Evolutionary conservation across 164 flowering plant genomes (phyloP), one percentile per base, ranked within the genome.

Genomic region (Stephania yunnanensis): DNA sequence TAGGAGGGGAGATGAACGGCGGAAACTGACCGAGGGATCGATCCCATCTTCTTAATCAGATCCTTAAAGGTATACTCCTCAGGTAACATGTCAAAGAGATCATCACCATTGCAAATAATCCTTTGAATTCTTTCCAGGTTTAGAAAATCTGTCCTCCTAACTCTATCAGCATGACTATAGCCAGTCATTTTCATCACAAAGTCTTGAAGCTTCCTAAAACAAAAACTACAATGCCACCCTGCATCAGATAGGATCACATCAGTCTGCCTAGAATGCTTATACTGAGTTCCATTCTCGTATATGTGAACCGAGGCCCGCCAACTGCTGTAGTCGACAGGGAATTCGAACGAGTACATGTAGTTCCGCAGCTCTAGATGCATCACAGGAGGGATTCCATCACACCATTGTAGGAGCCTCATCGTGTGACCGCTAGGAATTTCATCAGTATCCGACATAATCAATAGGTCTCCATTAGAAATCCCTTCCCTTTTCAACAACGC

Each of bases 171-270:
- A 73, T 86, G 89, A 70, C 89, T 85, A 42, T 86, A 86, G 0
- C 77, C 89, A 10, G 81, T 86, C 89, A 86, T 86, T 73, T 86
- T 85, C 36, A 86, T 80, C 44, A 83, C 85, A 72, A 86, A 80
- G 3, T 85, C 89, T 12, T 64, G 72, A 36, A 86, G 77, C 31
- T 64, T 58, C 29, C 84, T 69, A 36, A 84, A 83, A 73, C 89
- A 86, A 70, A 86, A 86, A 81, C 87, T 86, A 46, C 89, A 86
- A 68, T 86, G 89, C 87, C 87, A 85, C 10, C 89, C 89, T 1
- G 89, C 80, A 69, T 85, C 86, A 1, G 89, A 83, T 7, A 86
- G 76, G 3, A 84, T 36, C 3, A 73, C 25, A 75, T 86, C 78
- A 1, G 81, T 65, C 63, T 85, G 89, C 2, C 87, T 77, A 1